phyloP scores from a whole-genome alignment of 768 basidiomycete species.

The Lanmaoa pseudosensibilis region DNA sequence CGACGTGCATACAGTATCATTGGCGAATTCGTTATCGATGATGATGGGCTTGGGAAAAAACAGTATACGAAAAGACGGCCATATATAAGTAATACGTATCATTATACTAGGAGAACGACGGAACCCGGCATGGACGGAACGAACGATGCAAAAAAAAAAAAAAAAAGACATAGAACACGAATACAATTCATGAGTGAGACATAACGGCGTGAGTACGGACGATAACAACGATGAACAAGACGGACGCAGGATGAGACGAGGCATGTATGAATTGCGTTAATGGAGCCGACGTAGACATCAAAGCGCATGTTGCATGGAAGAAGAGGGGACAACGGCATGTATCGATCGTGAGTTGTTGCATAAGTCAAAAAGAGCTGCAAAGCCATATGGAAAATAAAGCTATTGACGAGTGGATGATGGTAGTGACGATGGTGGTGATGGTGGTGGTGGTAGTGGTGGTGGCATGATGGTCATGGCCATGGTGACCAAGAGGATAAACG shows the following conservation, averaged over 20 bases:
- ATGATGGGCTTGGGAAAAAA: too few relatives aligned
- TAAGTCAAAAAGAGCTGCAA: slow-evolving; percentile 17
- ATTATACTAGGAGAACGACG: background rate
- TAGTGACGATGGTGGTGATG: background rate
- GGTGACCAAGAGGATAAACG: background rate
- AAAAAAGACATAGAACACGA: background rate
- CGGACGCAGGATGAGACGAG: background rate
- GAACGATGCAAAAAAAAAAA: background rate
- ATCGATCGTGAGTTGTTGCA: slow-evolving; percentile 8
- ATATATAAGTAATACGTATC: background rate
- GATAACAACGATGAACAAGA: background rate
- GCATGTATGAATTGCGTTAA: background rate
- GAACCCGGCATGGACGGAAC: background rate
- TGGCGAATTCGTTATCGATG: background rate
- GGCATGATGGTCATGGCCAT: background rate
- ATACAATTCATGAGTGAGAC: slow-evolving; percentile 2
- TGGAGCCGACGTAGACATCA: background rate
- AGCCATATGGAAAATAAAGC: slow-evolving; percentile 7
- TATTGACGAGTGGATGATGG: background rate
- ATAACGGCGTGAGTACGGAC: slow-evolving; percentile 1
- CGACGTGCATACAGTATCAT: background rate
- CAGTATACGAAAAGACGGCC: background rate
- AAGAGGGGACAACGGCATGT: background rate
- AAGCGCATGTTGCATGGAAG: slow-evolving; percentile 3
- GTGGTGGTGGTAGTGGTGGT: background rate